Conservation (phyloP, 73 alveolate genomes). For the Blepharisma stoltei region DNA sequence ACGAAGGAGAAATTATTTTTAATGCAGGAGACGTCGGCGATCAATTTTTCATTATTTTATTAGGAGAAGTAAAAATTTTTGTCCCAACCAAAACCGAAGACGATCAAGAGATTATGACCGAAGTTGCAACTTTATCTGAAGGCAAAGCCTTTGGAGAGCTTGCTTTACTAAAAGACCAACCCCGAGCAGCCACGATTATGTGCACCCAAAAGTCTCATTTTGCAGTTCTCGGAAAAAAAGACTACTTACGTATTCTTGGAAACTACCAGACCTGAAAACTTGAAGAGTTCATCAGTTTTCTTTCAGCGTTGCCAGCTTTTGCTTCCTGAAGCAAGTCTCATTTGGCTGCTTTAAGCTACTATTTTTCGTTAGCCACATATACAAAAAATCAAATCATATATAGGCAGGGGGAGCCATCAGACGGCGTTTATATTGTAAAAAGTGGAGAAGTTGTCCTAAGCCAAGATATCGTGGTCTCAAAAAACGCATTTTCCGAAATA, state of each 20-base stretch:
- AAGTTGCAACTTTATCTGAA: too few relatives aligned
- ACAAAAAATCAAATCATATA: constrained; percentile 27
- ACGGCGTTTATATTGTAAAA: constrained; percentile 37
- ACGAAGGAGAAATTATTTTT: neutral
- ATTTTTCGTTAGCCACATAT: constrained; percentile 5
- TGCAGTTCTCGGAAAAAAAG: constrained; percentile 47
- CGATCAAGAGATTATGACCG: neutral
- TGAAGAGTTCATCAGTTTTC: constrained; percentile 32
- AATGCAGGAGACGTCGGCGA: constrained; percentile 32
- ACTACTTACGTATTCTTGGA: constrained; percentile 38
- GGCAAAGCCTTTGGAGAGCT: constrained; percentile 77
- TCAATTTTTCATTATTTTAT: constrained; percentile 35
- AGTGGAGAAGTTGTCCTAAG: constrained; percentile 51
- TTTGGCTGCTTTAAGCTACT: constrained; percentile 34
- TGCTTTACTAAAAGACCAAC: constrained; percentile 64
- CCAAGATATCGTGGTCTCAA: neutral
- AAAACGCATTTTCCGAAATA: neutral
- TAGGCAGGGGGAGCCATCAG: constrained; percentile 35
- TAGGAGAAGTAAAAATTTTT: constrained; percentile 29
- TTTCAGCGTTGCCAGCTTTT: constrained; percentile 37
- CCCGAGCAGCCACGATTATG: constrained; percentile 67
- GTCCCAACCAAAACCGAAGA: constrained; percentile 22
- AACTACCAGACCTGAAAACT: constrained; percentile 34
- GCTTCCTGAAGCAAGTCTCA: constrained; percentile 39
- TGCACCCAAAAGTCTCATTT: constrained; percentile 45